These are phyloP conservation scores for Magnolia sinica DNA, from an alignment of 164 flowering plant species.

Conservation along the genomic window DNA sequence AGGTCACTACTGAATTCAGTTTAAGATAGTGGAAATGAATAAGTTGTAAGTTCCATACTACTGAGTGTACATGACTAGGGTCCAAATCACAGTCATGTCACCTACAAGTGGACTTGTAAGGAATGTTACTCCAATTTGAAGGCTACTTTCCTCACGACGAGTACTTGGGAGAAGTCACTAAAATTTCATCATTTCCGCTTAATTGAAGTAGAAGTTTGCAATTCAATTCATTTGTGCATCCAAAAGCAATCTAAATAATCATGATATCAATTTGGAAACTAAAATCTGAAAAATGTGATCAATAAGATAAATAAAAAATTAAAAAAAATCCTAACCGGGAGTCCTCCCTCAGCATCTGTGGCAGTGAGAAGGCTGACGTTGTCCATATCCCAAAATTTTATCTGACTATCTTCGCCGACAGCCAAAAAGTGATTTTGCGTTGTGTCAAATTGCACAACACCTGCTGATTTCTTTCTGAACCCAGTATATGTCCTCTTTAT, in stretches of 20 bases:
- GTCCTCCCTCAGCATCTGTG: constrained; percentile 90
- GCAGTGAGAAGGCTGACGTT: constrained; percentile 46
- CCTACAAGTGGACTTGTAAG: no score
- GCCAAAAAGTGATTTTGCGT: constrained; percentile 84
- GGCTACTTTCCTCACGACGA: no score
- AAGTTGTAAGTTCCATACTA: neutral
- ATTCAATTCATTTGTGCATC: neutral
- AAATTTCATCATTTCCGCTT: neutral
- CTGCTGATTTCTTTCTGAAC: constrained; percentile 68
- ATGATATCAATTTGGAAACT: neutral
- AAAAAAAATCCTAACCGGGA: constrained; percentile 50
- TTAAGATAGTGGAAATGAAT: neutral
- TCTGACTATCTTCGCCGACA: constrained; percentile 85
- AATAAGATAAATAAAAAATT: neutral
- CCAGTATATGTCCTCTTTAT: constrained; percentile 75
- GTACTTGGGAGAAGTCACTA: neutral
- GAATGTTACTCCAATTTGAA: no score
- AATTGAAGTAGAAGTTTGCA: neutral
- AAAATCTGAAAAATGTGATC: neutral
- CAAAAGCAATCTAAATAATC: neutral
- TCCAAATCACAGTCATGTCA: neutral
- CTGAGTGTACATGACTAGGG: neutral
- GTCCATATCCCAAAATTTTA: constrained; percentile 97
- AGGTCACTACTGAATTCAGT: neutral
- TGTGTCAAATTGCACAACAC: constrained; percentile 88